A percentile compares a stretch with the other conserved stretches of the same genome.
phyloP scores from a whole-genome alignment of 805 yeast genomes.

The Pichia eremophila region DNA sequence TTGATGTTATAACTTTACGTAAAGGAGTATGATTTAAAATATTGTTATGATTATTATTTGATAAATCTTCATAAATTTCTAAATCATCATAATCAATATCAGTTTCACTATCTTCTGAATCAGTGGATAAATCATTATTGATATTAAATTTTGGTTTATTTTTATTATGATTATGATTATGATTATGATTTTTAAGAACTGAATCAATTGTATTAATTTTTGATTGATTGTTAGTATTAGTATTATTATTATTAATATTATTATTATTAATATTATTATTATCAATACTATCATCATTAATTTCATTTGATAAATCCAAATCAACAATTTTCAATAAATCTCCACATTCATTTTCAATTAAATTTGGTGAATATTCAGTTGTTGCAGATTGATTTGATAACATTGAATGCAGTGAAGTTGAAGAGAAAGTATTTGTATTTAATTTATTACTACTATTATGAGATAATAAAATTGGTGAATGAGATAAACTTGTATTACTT shows the following conservation, averaged over 20 bases:
- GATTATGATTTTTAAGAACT: too few relatives aligned
- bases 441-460: neutral
- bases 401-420: slow-evolving; percentile 12
- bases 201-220: neutral
- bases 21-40: neutral
- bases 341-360: slow-evolving; percentile 24
- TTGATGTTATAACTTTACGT: slow-evolving; percentile 1
- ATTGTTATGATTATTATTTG: slow-evolving; percentile 3
- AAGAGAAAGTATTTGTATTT: slow-evolving; percentile 9
- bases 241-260: too few relatives aligned
- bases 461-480: neutral
- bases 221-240: too few relatives aligned
- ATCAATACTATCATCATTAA: slow-evolving; percentile 1
- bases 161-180: neutral
- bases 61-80: slow-evolving; percentile 1
- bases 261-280: too few relatives aligned
- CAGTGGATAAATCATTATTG: neutral
- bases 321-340: slow-evolving; percentile 16
- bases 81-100: slow-evolving; percentile 12
- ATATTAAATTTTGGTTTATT: neutral
- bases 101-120: slow-evolving; percentile 2
- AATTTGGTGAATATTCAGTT: slow-evolving; percentile 24
- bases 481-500: neutral
- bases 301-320: slow-evolving; percentile 10
- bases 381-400: slow-evolving; percentile 14